Conservation (phyloP, 2,329 filamentous ascomycete genomes). For the Arthroderma sp. region DNA sequence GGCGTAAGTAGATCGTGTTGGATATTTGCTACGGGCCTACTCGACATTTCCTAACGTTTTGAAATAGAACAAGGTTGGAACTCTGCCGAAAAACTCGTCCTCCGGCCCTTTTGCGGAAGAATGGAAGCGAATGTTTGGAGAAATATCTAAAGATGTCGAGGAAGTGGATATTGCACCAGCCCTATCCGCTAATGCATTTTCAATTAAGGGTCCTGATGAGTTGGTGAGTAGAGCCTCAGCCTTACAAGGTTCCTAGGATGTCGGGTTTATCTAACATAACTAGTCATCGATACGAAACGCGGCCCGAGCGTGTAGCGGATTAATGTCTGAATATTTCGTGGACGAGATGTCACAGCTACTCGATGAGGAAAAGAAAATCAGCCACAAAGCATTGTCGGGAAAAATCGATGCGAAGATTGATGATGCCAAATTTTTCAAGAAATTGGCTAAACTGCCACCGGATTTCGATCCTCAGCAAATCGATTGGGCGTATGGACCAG, state of each 20-base stretch:
- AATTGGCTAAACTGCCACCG: slow-evolving; percentile 62
- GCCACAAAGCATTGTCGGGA: slow-evolving; percentile 71
- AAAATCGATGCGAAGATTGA: slow-evolving; percentile 87
- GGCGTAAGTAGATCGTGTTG: slow-evolving; percentile 48
- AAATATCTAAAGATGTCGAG: slow-evolving; percentile 71
- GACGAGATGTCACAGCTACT: slow-evolving; percentile 96
- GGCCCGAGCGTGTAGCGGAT: slow-evolving; percentile 80
- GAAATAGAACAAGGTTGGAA: slow-evolving; percentile 70
- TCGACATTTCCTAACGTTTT: slow-evolving; percentile 5
- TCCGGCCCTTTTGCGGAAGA: slow-evolving; percentile 86
- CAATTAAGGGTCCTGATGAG: slow-evolving; percentile 90
- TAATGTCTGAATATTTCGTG: slow-evolving; percentile 94
- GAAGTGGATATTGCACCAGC: slow-evolving; percentile 75
- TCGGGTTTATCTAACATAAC: slow-evolving; percentile 8
- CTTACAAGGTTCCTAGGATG: slow-evolving; percentile 2
- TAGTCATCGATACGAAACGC: slow-evolving; percentile 83
- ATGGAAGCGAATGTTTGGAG: slow-evolving; percentile 74
- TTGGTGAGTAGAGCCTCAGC: slow-evolving; percentile 38
- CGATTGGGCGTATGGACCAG: slow-evolving; percentile 84
- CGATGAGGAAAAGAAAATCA: slow-evolving; percentile 94
- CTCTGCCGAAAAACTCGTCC: slow-evolving; percentile 71
- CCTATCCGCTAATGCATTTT: slow-evolving; percentile 70
- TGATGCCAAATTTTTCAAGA: slow-evolving; percentile 86
- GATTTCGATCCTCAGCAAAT: slow-evolving; percentile 82
- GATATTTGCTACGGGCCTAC: neutral